Percentiles rank a stretch among this genome's conserved stretches.
These are phyloP conservation scores for Phytopythium chamaehyphon DNA, from an alignment of 352 stramenopile genomes.

Conservation along the genomic window DNA sequence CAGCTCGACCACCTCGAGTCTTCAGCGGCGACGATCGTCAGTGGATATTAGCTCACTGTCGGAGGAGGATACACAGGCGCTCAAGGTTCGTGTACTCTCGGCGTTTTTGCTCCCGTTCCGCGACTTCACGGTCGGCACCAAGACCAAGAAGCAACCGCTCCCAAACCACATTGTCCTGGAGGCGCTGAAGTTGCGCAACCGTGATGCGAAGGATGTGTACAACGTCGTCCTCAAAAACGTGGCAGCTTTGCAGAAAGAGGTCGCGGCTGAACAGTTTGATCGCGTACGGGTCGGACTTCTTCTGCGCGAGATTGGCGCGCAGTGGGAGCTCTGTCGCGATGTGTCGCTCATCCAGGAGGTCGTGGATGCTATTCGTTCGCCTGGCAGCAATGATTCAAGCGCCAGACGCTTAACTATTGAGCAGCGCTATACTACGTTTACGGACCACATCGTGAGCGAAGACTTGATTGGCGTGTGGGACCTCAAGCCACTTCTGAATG, in stretches of 20 bases:
- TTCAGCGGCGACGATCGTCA: background rate
- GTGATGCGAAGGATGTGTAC: conserved; percentile 62
- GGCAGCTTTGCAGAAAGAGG: conserved; percentile 20
- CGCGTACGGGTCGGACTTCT: conserved; percentile 46
- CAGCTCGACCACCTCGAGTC: background rate
- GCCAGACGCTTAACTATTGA: conserved; percentile 11
- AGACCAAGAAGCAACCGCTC: conserved; percentile 41
- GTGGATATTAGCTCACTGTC: conserved; percentile 32
- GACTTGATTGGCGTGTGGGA: conserved; percentile 50
- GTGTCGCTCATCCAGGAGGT: conserved; percentile 50
- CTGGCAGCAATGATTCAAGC: conserved; percentile 5
- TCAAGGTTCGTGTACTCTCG: conserved; percentile 55
- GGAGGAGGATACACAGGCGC: conserved; percentile 31
- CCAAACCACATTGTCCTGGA: conserved; percentile 55
- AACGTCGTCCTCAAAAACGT: conserved; percentile 45
- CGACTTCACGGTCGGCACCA: conserved; percentile 45
- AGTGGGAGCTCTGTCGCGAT: conserved; percentile 60
- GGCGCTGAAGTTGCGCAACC: conserved; percentile 56
- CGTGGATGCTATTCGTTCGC: conserved; percentile 10
- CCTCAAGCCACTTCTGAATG: conserved; percentile 67
- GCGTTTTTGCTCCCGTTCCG: conserved; percentile 52
- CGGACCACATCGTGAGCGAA: conserved; percentile 15
- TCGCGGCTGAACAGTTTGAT: conserved; percentile 24
- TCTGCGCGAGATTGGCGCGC: conserved; percentile 49
- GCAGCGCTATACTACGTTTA: conserved; percentile 38